These are phyloP conservation scores for Linum usitatissimum DNA, from an alignment of 345 rosid species.

Conservation along the genomic window DNA sequence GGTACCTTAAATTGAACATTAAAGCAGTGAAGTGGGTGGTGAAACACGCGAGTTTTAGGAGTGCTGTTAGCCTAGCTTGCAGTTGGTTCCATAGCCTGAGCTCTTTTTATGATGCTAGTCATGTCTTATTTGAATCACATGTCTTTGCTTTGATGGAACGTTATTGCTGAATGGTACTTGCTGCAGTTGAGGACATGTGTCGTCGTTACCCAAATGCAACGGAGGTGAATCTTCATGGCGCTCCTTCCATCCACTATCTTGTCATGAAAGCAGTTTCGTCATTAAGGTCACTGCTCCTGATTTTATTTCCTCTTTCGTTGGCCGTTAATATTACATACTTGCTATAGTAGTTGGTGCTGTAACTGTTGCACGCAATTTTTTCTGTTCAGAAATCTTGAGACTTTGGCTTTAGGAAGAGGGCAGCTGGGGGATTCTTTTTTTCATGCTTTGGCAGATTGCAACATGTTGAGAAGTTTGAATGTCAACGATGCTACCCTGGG, in stretches of 20 bases:
- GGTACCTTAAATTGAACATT: neutral
- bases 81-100: neutral
- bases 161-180: neutral
- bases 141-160: neutral
- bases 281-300: constrained; percentile 35
- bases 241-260: constrained; percentile 47
- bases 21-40: neutral
- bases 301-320: neutral
- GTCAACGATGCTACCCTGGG: constrained; percentile 69
- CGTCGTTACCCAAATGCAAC: constrained; percentile 73
- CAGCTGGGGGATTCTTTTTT: constrained; percentile 65
- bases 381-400: constrained; percentile 61
- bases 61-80: neutral
- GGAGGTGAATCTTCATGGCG: constrained; percentile 66
- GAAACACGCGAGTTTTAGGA: neutral
- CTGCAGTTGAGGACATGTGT: constrained; percentile 85
- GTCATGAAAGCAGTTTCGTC: constrained; percentile 66
- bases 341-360: neutral
- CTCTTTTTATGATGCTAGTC: neutral
- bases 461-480: constrained; percentile 56
- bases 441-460: constrained; percentile 67
- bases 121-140: neutral
- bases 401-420: constrained; percentile 65
- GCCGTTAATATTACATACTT: neutral
- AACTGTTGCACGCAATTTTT: constrained; percentile 4